These are phyloP conservation scores for Musa acuminata DNA, from an alignment of 176 grass and related monocot species.

Conservation along the genomic window DNA sequence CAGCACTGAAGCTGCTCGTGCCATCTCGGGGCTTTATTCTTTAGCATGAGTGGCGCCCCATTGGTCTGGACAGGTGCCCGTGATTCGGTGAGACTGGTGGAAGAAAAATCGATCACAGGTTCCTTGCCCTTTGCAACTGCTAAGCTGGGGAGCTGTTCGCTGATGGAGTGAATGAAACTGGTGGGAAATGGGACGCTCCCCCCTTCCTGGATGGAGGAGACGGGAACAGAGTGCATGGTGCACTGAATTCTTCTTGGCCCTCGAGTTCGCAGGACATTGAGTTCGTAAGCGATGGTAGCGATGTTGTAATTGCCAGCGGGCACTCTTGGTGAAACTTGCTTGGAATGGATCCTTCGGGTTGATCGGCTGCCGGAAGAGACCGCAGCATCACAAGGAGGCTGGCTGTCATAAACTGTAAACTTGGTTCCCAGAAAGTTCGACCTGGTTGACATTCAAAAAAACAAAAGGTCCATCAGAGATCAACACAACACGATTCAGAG, in stretches of 20 bases:
- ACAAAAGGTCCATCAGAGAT: background rate
- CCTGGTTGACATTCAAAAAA: slow-evolving; percentile 36
- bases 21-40: slow-evolving; percentile 91
- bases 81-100: slow-evolving; percentile 35
- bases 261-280: slow-evolving; percentile 78
- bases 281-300: slow-evolving; percentile 68
- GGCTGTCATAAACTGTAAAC: slow-evolving; percentile 83
- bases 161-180: slow-evolving; percentile 46
- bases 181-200: slow-evolving; percentile 60
- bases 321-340: slow-evolving; percentile 83
- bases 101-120: slow-evolving; percentile 33
- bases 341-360: slow-evolving; percentile 58
- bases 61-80: slow-evolving; percentile 12
- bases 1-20: slow-evolving; percentile 92
- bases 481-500: background rate
- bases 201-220: slow-evolving; percentile 45
- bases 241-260: slow-evolving; percentile 93
- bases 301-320: slow-evolving; percentile 77
- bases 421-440: slow-evolving; percentile 93
- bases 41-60: slow-evolving; percentile 46
- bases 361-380: slow-evolving; percentile 41
- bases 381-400: slow-evolving; percentile 51
- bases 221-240: slow-evolving; percentile 65
- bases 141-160: slow-evolving; percentile 39
- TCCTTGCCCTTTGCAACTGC: slow-evolving; percentile 49